Evolutionary conservation across 768 basidiomycete species (phyloP).

Genomic region (Trichaptum fuscoviolaceum): DNA sequence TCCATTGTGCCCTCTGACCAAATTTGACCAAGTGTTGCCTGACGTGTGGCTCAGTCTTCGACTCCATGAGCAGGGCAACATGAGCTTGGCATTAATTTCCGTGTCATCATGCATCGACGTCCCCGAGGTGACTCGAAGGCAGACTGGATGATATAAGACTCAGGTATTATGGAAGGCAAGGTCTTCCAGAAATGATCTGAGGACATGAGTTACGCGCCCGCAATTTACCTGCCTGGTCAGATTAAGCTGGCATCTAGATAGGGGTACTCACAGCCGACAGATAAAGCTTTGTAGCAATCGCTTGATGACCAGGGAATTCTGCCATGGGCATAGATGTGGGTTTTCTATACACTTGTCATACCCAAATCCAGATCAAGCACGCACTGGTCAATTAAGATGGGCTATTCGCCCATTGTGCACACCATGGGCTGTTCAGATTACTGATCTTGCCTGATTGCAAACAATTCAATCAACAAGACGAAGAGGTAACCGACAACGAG

Average conservation of each 20-base stretch:
- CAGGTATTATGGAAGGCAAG: no score
- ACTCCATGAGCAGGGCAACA: not conserved
- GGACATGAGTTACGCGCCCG: no score
- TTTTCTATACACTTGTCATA: not conserved
- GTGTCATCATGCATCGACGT: not conserved
- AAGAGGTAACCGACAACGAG: not conserved
- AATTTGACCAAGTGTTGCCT: not conserved
- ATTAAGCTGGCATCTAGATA: no score
- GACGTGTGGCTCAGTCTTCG: not conserved
- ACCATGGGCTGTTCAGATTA: not conserved
- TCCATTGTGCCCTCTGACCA: not conserved
- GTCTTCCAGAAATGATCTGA: no score
- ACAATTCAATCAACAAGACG: not conserved
- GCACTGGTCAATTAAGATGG: not conserved
- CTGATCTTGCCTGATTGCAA: not conserved
- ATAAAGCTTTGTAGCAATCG: no score
- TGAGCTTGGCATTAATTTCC: not conserved
- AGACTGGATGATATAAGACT: no score
- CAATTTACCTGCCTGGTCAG: no score
- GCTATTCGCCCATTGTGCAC: not conserved
- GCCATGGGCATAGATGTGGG: no score
- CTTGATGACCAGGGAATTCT: not conserved
- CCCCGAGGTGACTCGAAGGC: no score
- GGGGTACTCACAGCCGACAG: no score
- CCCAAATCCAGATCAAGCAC: no score